phyloP scores from a whole-genome alignment of 257 asterid genomes.

The Nicotiana tomentosiformis region DNA sequence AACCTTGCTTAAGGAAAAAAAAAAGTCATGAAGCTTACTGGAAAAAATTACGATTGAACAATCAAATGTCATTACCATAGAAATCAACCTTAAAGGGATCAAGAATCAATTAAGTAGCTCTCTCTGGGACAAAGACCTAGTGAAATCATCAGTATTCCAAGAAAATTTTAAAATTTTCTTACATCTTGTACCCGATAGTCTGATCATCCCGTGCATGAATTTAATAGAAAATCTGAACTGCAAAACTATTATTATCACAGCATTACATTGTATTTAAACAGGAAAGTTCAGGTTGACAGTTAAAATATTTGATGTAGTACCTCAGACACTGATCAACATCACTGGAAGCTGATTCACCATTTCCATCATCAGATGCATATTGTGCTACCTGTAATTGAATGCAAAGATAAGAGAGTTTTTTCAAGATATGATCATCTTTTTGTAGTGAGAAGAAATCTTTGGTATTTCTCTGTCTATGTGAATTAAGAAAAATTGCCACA shows the following conservation, averaged over 20 bases:
- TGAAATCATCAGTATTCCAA: neutral
- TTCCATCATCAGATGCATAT: conserved; percentile 83
- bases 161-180: neutral
- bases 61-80: neutral
- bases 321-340: conserved; percentile 86
- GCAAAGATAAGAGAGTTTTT: neutral
- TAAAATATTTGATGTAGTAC: conserved; percentile 31
- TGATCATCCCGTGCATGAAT: neutral
- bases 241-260: neutral
- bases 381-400: conserved; percentile 69
- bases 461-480: neutral
- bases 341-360: conserved; percentile 59
- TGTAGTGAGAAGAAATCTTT: neutral
- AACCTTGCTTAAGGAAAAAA: neutral
- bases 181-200: neutral
- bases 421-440: neutral
- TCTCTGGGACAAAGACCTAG: neutral
- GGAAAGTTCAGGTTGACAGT: neutral
- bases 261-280: neutral
- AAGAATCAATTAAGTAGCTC: neutral
- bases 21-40: neutral
- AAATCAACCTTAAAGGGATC: neutral
- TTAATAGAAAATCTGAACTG: neutral
- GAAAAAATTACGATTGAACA: neutral
- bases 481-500: neutral